These are phyloP conservation scores for Sugiyamaella floridensis DNA, from an alignment of 805 yeast species.

Conservation along the genomic window DNA sequence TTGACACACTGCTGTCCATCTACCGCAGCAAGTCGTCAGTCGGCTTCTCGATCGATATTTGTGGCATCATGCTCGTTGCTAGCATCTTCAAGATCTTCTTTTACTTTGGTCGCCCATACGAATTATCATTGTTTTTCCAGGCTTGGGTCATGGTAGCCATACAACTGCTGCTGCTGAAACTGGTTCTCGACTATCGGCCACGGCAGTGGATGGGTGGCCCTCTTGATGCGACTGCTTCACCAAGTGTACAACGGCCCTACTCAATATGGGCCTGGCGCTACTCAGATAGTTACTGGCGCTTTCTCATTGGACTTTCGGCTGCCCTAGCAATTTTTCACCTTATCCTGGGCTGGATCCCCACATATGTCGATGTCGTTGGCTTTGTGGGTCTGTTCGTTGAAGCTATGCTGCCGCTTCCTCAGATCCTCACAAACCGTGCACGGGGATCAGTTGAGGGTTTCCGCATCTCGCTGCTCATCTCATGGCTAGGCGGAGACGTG, in stretches of 20 bases:
- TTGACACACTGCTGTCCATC: slow-evolving; percentile 70
- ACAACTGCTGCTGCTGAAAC: slow-evolving; percentile 57
- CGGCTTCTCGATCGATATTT: slow-evolving; percentile 87
- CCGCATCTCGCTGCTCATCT: slow-evolving; percentile 61
- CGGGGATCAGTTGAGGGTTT: slow-evolving; percentile 74
- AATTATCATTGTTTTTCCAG: slow-evolving; percentile 69
- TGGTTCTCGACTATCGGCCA: slow-evolving; percentile 42
- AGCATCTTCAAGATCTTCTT: slow-evolving; percentile 67
- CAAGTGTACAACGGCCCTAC: slow-evolving; percentile 33
- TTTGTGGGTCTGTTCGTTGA: slow-evolving; percentile 55
- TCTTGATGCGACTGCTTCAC: slow-evolving; percentile 8
- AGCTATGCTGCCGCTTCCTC: slow-evolving; percentile 32
- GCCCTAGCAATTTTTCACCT: slow-evolving; percentile 38
- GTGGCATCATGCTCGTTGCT: slow-evolving; percentile 83
- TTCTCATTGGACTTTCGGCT: slow-evolving; percentile 42
- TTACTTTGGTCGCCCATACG: slow-evolving; percentile 75
- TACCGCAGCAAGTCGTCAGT: slow-evolving; percentile 54
- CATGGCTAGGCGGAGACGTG: slow-evolving; percentile 88
- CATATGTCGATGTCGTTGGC: slow-evolving; percentile 49
- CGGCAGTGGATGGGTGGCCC: slow-evolving; percentile 18
- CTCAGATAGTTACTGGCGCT: slow-evolving; percentile 53
- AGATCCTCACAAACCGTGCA: slow-evolving; percentile 73
- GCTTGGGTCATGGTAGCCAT: slow-evolving; percentile 78
- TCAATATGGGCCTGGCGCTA: slow-evolving; percentile 85
- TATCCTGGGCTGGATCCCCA: slow-evolving; percentile 31